These are phyloP conservation scores for Hypocreales sp. DNA, from an alignment of 2,329 filamentous ascomycete species.

Conservation along the genomic window DNA sequence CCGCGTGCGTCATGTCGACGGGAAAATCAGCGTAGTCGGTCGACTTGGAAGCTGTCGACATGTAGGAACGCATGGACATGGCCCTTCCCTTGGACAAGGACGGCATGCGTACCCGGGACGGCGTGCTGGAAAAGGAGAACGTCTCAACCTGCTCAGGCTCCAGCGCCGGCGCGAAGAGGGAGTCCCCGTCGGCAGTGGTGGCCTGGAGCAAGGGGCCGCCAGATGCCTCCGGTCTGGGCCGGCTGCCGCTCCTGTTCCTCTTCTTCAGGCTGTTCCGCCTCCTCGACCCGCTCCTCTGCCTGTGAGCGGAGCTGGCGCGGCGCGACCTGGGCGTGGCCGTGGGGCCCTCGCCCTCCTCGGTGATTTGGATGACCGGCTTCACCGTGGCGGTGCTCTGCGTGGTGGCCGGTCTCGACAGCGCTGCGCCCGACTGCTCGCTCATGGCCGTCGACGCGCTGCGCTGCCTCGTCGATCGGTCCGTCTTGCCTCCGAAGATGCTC, in stretches of 20 bases:
- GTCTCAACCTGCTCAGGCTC: slow-evolving; percentile 26
- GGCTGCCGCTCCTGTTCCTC: slow-evolving; percentile 32
- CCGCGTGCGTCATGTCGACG: slow-evolving; percentile 24
- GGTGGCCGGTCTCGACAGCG: slow-evolving; percentile 18
- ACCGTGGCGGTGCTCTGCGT: slow-evolving; percentile 26
- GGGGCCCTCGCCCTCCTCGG: slow-evolving; percentile 39
- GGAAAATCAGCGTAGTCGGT: slow-evolving; percentile 23
- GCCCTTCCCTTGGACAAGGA: slow-evolving; percentile 27
- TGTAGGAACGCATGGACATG: slow-evolving; percentile 28
- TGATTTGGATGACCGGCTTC: slow-evolving; percentile 64
- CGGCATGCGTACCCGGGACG: slow-evolving; percentile 19
- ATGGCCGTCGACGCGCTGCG: slow-evolving; percentile 16
- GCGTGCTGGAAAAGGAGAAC: slow-evolving; percentile 25
- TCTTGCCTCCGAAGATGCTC: slow-evolving; percentile 59
- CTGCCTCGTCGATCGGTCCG: slow-evolving; percentile 28
- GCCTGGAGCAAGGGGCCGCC: slow-evolving; percentile 21
- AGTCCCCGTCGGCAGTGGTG: slow-evolving; percentile 33
- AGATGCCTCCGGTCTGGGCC: slow-evolving; percentile 27
- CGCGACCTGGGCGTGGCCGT: slow-evolving; percentile 15
- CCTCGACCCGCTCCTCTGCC: slow-evolving; percentile 28
- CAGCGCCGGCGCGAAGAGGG: slow-evolving; percentile 31
- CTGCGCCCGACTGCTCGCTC: slow-evolving; percentile 19
- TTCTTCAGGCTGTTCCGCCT: slow-evolving; percentile 37
- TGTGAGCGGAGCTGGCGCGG: slow-evolving; percentile 16
- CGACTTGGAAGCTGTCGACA: slow-evolving; percentile 23